phyloP scores from a whole-genome alignment of 768 basidiomycete genomes.

The Hygrocybe punicea region DNA sequence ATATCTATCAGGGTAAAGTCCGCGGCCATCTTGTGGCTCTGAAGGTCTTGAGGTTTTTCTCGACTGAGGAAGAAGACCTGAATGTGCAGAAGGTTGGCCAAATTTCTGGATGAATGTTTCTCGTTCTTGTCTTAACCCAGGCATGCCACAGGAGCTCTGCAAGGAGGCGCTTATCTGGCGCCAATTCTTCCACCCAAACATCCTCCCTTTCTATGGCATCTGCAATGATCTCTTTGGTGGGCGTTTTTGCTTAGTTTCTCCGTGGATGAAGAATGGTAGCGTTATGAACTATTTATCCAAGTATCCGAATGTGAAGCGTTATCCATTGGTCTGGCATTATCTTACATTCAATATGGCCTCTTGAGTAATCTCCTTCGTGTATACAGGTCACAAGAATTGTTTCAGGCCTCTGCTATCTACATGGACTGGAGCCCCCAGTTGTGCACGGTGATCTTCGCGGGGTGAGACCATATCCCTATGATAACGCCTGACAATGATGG shows the following conservation, averaged over 20 bases:
- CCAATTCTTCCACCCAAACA: neutral
- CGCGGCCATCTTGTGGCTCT: slow-evolving; percentile 22
- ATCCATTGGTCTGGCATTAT: neutral
- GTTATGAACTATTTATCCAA: neutral
- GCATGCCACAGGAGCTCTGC: neutral
- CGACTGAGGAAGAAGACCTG: neutral
- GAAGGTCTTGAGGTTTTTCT: slow-evolving; percentile 26
- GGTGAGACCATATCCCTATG: slow-evolving; percentile 9
- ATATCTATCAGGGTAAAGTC: slow-evolving; percentile 22
- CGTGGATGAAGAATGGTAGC: slow-evolving; percentile 3
- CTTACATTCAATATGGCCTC: neutral
- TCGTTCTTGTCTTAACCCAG: neutral
- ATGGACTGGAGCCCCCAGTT: neutral
- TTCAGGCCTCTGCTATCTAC: neutral
- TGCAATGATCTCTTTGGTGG: neutral
- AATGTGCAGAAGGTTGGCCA: neutral
- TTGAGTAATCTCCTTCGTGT: neutral
- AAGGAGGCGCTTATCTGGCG: slow-evolving; percentile 2
- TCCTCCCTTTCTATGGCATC: slow-evolving; percentile 1
- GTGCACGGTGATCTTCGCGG: slow-evolving; percentile 31
- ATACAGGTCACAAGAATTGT: neutral
- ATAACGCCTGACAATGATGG: neutral
- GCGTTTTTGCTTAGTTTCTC: neutral
- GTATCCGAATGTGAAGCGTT: neutral
- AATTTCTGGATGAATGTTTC: neutral